These are phyloP conservation scores for Fusarium abutilonis DNA, from an alignment of 2,329 filamentous ascomycete genomes.

Conservation along the genomic window DNA sequence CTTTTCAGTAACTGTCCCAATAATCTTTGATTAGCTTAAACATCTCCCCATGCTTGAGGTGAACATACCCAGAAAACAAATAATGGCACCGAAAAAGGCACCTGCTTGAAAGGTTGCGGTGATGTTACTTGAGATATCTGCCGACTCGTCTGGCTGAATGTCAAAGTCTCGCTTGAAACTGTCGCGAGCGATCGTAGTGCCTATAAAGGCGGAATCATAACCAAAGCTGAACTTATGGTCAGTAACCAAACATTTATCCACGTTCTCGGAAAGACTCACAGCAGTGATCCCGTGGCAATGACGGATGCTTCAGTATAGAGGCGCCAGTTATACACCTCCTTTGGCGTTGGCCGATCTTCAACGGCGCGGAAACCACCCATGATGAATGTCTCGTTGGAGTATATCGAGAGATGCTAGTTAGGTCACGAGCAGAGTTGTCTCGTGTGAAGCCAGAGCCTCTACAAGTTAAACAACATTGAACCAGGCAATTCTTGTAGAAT, in stretches of 20 bases:
- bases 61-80: conserved; percentile 54
- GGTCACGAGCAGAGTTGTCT: no score
- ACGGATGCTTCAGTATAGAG: conserved; percentile 60
- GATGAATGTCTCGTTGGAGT: background rate
- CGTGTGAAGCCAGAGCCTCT: background rate
- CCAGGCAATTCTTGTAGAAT: background rate
- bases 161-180: conserved; percentile 58
- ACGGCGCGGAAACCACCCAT: conserved; percentile 58
- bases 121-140: conserved; percentile 55
- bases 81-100: conserved; percentile 63
- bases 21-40: background rate
- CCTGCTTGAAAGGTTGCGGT: conserved; percentile 61
- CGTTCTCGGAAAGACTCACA: conserved; percentile 43
- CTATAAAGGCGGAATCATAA: conserved; percentile 65
- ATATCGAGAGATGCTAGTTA: background rate
- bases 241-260: background rate
- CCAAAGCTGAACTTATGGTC: conserved; percentile 54
- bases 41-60: background rate
- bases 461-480: background rate
- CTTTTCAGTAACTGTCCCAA: conserved; percentile 54
- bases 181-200: conserved; percentile 61
- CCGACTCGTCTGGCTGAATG: conserved; percentile 45
- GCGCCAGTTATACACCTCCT: conserved; percentile 64
- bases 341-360: conserved; percentile 65
- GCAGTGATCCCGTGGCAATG: conserved; percentile 58